Evolutionary conservation across 257 asterid genomes (phyloP).

Genomic region (Capsicum baccatum): DNA sequence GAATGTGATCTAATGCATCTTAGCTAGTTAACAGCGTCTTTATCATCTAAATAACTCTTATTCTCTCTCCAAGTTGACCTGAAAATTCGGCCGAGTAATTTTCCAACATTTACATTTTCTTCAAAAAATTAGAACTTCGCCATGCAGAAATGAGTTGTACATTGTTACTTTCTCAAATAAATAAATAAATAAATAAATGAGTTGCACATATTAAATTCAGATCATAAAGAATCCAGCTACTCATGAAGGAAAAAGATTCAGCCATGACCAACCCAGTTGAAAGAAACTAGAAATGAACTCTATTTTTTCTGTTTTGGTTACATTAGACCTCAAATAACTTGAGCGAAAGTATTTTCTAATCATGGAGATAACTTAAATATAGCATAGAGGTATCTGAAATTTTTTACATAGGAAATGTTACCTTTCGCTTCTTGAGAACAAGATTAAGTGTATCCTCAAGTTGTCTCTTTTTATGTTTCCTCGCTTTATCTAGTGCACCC

Average conservation of each 20-base stretch:
- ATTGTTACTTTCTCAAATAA: background rate
- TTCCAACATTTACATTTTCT: conserved; percentile 15
- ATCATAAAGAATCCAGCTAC: background rate
- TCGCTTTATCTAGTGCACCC: conserved; percentile 98
- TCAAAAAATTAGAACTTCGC: background rate
- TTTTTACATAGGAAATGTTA: conserved; percentile 31
- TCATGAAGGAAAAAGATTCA: background rate
- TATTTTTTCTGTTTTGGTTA: conserved; percentile 4
- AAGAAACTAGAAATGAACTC: conserved; percentile 9
- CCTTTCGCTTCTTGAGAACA: conserved; percentile 88
- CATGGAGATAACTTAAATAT: background rate
- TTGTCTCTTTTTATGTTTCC: conserved; percentile 97
- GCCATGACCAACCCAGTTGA: background rate
- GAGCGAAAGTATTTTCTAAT: background rate
- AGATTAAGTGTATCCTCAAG: conserved; percentile 96
- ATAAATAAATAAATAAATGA: background rate
- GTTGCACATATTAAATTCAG: conserved; percentile 15
- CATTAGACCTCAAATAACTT: background rate
- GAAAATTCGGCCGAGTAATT: background rate
- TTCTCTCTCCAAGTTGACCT: conserved; percentile 21
- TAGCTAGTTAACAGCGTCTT: conserved; percentile 24
- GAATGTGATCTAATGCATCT: conserved; percentile 25
- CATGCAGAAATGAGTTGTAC: conserved; percentile 20
- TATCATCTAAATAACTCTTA: conserved; percentile 7
- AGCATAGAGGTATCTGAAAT: conserved; percentile 3